Evolutionary conservation across 1,284 basidiomycete species (phyloP), one percentile per base, ranked within the genome.

Genomic region (Boletus sp.): DNA sequence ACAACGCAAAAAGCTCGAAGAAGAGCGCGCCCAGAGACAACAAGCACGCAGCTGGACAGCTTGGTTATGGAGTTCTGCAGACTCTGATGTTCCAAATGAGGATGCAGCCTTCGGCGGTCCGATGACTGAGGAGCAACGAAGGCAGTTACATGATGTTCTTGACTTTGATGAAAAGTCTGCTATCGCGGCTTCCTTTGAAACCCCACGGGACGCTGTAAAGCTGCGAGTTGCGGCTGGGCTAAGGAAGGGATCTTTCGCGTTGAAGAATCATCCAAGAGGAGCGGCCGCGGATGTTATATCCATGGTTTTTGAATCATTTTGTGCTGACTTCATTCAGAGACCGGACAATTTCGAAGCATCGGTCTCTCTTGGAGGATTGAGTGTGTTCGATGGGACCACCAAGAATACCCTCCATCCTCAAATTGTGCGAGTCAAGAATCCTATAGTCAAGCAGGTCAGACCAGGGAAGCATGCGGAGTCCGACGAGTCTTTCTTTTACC

Each of bases 341-440:
- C 87, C 88, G 7, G 91, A 96, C 63, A 97, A 92, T 65, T 79
- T 85, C 42, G 71, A 96, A 73, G 87, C 85, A 1, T 89, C 88
- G 0, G 76, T 98, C 27, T 92, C 94, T 7, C 82, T 99, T 7
- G 92, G 92, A 29, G 93, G 89, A 7, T 86, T 99, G 72, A 82
- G 89, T 29, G 92, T 99, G 12, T 94, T 91, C 67, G 98, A 99
- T 72, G 92, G 93, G 31, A 98, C 95, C 6, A 91, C 91, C 22
- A 75, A 81, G 50, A 82, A 89, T 64, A 92, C 91, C 22, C 78
- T 95, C 18, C 93, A 98, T 72, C 89, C 89, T 7, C 91, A 98
- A 73, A 96, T 99, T 56, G 96, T 99, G 2, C 86, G 89, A 53
- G 96, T 99, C 67, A 98, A 98, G 74, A 83, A 85, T 49, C 56